Conservation (phyloP, 1,284 basidiomycete species). For the Rugosomyces carneus region DNA sequence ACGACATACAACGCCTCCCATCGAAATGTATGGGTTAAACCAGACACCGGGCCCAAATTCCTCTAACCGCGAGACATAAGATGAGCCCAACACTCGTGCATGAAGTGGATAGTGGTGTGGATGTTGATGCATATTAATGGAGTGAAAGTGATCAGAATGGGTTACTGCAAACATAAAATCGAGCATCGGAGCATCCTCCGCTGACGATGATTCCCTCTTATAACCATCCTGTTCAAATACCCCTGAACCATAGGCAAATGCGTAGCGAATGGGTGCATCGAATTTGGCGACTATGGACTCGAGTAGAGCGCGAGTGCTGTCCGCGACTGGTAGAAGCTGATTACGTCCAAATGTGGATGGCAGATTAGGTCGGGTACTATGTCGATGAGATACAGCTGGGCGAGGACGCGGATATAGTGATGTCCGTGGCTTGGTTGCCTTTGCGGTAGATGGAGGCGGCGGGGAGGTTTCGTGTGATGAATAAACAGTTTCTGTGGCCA, state of each 20-base stretch:
- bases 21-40: slow-evolving; percentile 90
- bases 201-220: slow-evolving; percentile 19
- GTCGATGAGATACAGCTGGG: slow-evolving; percentile 37
- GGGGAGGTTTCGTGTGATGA: slow-evolving; percentile 28
- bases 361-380: slow-evolving; percentile 43
- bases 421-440: slow-evolving; percentile 32
- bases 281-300: slow-evolving; percentile 74
- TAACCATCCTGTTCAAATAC: slow-evolving; percentile 88
- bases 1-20: slow-evolving; percentile 73
- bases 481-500: slow-evolving; percentile 43
- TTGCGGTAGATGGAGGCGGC: slow-evolving; percentile 25
- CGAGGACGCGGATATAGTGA: slow-evolving; percentile 45
- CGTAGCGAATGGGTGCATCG: slow-evolving; percentile 84
- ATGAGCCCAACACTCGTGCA: slow-evolving; percentile 74
- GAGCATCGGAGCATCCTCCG: slow-evolving; percentile 70
- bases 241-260: slow-evolving; percentile 92
- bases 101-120: slow-evolving; percentile 88
- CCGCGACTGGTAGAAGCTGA: slow-evolving; percentile 71
- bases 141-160: slow-evolving; percentile 89
- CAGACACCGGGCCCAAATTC: slow-evolving; percentile 85
- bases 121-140: slow-evolving; percentile 87
- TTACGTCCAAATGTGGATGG: slow-evolving; percentile 76
- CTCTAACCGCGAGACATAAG: slow-evolving; percentile 74
- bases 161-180: slow-evolving; percentile 96
- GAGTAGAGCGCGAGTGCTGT: slow-evolving; percentile 71